Conservation (phyloP, 2,329 filamentous ascomycete species). For the Fusarium sp. region DNA sequence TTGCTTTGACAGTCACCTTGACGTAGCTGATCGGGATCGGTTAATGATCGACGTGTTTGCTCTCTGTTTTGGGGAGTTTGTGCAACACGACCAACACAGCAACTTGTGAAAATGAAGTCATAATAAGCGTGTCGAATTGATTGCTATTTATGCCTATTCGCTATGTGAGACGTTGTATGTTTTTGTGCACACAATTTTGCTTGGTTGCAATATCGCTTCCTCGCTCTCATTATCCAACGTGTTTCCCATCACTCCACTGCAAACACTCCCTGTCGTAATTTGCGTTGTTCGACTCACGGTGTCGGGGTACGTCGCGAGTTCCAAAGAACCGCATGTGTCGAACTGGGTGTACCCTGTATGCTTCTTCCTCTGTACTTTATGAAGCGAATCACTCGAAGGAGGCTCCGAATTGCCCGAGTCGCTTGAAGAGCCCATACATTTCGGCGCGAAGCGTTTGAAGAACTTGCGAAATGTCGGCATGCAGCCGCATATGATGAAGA, state of each 20-base stretch:
- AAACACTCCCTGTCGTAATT: not conserved
- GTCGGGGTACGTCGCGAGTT: slow-evolving; percentile 1
- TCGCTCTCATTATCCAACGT: slow-evolving; percentile 8
- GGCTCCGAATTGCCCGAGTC: slow-evolving; percentile 50
- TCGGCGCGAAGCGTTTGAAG: slow-evolving; percentile 65
- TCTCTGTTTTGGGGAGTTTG: not conserved
- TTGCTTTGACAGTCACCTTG: slow-evolving; percentile 10
- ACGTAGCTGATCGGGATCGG: not conserved
- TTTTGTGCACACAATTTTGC: slow-evolving; percentile 10
- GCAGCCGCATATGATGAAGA: slow-evolving; percentile 40
- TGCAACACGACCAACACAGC: not conserved
- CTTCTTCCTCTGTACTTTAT: slow-evolving; percentile 15
- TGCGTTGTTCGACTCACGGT: not conserved
- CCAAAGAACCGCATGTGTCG: not conserved
- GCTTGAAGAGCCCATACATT: slow-evolving; percentile 70
- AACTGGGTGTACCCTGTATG: slow-evolving; percentile 23
- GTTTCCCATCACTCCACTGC: not conserved
- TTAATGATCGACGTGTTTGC: not conserved
- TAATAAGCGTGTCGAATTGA: fast-evolving
- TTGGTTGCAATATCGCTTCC: slow-evolving; percentile 12
- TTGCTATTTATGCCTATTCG: not conserved
- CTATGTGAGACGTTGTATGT: slow-evolving; percentile 3
- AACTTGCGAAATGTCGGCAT: slow-evolving; percentile 56
- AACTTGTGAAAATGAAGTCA: not conserved
- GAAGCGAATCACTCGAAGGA: not conserved